Evolutionary conservation across 1,284 basidiomycete genomes (phyloP), one percentile per base, ranked within the genome.

Genomic region (Cryptococcus maquisensis): DNA sequence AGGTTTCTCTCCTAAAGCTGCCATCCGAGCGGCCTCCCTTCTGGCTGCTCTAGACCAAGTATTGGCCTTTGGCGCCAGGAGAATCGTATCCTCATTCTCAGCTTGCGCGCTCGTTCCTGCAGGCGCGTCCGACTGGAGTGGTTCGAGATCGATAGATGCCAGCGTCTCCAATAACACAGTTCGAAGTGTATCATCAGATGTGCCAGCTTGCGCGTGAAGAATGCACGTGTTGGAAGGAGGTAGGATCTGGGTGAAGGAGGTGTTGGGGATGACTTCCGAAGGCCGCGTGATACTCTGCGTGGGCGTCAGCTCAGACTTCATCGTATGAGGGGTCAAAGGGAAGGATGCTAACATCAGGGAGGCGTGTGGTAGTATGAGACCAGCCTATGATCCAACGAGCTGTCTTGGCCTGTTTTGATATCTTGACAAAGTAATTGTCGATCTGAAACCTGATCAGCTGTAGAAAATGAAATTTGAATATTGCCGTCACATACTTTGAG

Each of bases 381-480:
- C 94, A 97, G 0, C 82, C 87, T 0, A 97, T 74, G 0, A 86
- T 88, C 92, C 93, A 98, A 20, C 94, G 82, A 10, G 85, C 81
- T 0, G 93, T 97, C 58, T 85, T 83, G 1, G 92, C 90, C 73
- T 93, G 92, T 2, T 85, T 78, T 45, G 91, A 86, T 67, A 90
- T 86, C 0, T 85, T 84, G 47, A 97, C 77, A 0, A 84, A 87
- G 71, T 93, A 97, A 72, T 95, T 96, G 24, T 82, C 78, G 36
- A 94, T 83, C 86, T 92, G n/a, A 45, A 6, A 24, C 21, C 2
- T 16, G 10, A 35, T 43, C 16, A 38, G 39, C 13, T 39, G 10
- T 3, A 32, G 1, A 16, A 39, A 18, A 16, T 20, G 16, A 5
- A 47, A 32, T 13, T 18, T 32, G 68, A 44, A 4, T 39, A 9